Evolutionary conservation across 768 basidiomycete species (phyloP).

Genomic region (Dictyophora rubrovolvata): DNA sequence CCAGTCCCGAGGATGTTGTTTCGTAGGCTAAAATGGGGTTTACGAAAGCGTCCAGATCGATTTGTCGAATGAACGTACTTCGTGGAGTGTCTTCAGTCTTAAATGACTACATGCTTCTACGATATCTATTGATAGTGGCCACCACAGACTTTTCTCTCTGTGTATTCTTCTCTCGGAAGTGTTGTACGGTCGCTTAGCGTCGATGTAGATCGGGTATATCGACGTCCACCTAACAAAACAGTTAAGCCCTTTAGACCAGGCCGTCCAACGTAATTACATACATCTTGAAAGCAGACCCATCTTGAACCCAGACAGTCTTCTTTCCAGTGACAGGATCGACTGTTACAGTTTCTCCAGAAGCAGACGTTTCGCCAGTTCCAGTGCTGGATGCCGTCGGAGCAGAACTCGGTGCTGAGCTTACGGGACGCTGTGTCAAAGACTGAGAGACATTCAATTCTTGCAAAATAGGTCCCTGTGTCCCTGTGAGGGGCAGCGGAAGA

Average conservation of each 20-base stretch:
- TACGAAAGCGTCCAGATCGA: not conserved
- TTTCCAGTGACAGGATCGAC: conserved; percentile 5
- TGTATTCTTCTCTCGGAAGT: conserved; percentile 76
- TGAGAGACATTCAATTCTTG: conserved; percentile 43
- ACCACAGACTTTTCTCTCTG: conserved; percentile 77
- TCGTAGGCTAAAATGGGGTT: conserved; percentile 28
- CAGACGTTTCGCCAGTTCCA: conserved; percentile 6
- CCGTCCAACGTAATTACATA: not conserved
- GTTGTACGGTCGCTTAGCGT: conserved; percentile 84
- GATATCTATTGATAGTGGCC: conserved; percentile 91
- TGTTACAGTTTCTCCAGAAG: conserved; percentile 4
- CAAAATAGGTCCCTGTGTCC: conserved; percentile 64
- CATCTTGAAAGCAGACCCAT: conserved; percentile 6
- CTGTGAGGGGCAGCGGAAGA: conserved; percentile 66
- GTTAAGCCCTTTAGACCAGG: not conserved
- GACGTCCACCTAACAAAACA: conserved; percentile 69
- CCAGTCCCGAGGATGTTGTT: conserved; percentile 93
- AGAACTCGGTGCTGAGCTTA: conserved; percentile 34
- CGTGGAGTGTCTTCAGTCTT: conserved; percentile 74
- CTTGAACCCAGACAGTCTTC: conserved; percentile 9
- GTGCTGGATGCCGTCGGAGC: not conserved
- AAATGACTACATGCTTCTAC: conserved; percentile 71
- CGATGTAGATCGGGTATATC: conserved; percentile 94
- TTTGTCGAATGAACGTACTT: conserved; percentile 35
- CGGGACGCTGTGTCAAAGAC: conserved; percentile 38